Conservation (phyloP, 2,329 filamentous ascomycete species). For the Hymenoscyphus albidus region DNA sequence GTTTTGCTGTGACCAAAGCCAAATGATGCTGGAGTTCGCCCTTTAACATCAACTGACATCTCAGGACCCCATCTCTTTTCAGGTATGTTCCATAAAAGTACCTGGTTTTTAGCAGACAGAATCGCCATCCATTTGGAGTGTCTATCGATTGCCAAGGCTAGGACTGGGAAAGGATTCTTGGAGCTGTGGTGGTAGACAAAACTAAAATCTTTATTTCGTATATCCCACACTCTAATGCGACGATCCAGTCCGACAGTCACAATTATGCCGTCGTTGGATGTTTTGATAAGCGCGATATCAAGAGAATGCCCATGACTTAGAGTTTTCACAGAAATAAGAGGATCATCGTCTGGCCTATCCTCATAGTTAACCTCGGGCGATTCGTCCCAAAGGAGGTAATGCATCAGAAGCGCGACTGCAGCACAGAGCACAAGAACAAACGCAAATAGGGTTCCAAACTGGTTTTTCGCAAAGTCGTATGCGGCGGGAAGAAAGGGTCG, state of each 20-base stretch:
- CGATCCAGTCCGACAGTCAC: conserved; percentile 69
- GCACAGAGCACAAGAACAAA: conserved; percentile 60
- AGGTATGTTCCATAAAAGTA: conserved; percentile 61
- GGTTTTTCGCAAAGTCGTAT: conserved; percentile 65
- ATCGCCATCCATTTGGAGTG: conserved; percentile 63
- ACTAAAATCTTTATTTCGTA: conserved; percentile 41
- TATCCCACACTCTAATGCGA: conserved; percentile 62
- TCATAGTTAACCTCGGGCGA: conserved; percentile 45
- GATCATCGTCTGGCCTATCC: conserved; percentile 41
- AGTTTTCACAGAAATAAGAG: conserved; percentile 56
- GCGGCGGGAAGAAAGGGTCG: conserved; percentile 52
- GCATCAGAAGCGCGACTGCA: conserved; percentile 66
- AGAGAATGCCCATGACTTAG: conserved; percentile 61
- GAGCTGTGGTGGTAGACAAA: conserved; percentile 36
- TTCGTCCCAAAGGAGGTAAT: conserved; percentile 65
- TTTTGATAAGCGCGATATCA: conserved; percentile 63
- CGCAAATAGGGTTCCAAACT: conserved; percentile 56
- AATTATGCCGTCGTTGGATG: conserved; percentile 60
- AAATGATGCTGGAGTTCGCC: conserved; percentile 58
- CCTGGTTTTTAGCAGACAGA: conserved; percentile 52
- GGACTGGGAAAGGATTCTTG: conserved; percentile 52
- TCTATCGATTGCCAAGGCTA: conserved; percentile 62
- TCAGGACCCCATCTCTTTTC: conserved; percentile 54
- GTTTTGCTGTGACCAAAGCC: conserved; percentile 52
- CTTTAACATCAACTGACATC: conserved; percentile 51